phyloP scores from a whole-genome alignment of 208 protist species.

The Spongospora subterranea region DNA sequence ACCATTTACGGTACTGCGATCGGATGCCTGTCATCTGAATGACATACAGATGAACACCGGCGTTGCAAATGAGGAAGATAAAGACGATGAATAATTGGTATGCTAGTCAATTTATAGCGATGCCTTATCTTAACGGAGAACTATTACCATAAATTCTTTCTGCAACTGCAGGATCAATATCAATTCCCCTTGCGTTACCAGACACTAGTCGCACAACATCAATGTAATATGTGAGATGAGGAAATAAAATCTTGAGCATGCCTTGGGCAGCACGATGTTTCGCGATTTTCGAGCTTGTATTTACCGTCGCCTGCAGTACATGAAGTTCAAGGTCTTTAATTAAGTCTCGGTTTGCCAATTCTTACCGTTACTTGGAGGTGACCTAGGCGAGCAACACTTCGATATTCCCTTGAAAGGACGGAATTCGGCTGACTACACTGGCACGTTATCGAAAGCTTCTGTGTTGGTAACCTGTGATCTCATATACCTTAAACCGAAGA shows the following conservation, averaged over 20 bases:
- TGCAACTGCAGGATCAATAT: background rate
- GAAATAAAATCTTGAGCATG: background rate
- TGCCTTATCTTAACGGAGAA: background rate
- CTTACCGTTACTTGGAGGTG: background rate
- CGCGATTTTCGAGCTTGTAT: background rate
- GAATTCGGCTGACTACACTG: background rate
- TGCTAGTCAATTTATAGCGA: background rate
- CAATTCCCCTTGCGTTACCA: too few relatives aligned
- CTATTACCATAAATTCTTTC: background rate
- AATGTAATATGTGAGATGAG: background rate
- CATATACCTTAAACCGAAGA: background rate
- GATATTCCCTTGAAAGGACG: background rate
- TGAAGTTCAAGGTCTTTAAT: background rate
- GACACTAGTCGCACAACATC: background rate
- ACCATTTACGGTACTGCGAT: background rate
- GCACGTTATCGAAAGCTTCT: background rate
- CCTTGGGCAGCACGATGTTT: background rate
- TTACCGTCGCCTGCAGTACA: background rate
- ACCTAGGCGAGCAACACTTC: background rate
- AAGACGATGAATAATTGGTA: background rate
- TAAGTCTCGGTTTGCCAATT: background rate
- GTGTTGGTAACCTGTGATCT: background rate
- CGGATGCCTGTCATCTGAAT: background rate
- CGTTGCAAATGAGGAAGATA: background rate
- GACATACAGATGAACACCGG: background rate